Evolutionary conservation across 345 rosid species (phyloP).

Genomic region (Citrus reticulata): DNA sequence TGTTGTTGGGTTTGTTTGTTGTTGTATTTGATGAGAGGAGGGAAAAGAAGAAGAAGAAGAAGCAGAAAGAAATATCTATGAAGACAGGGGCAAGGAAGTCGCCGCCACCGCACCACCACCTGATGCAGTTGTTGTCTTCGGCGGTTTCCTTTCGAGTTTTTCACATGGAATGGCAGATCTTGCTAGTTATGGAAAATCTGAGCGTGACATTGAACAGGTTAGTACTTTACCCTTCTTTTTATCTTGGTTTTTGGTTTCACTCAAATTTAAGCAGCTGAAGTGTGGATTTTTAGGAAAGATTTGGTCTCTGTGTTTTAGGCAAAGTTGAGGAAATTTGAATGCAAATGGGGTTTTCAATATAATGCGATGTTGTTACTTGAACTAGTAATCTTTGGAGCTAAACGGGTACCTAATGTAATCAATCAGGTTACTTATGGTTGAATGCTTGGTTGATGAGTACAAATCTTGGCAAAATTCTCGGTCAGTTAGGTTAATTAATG

Average conservation of each 20-base stretch:
- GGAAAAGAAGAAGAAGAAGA: conserved; percentile 11
- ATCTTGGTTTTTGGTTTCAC: neutral
- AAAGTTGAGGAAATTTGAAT: neutral
- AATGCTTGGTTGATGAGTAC: neutral
- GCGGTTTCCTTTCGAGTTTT: conserved; percentile 38
- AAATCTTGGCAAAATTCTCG: neutral
- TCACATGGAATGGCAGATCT: conserved; percentile 99
- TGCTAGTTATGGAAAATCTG: conserved; percentile 64
- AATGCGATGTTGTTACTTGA: neutral
- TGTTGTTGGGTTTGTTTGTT: neutral
- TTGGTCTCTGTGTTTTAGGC: neutral
- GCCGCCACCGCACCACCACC: conserved; percentile 40
- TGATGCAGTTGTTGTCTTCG: conserved; percentile 44
- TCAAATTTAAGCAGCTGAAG: neutral
- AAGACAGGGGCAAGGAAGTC: conserved; percentile 68
- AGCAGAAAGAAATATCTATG: conserved; percentile 63
- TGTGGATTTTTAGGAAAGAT: neutral
- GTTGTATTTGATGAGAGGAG: conserved; percentile 35
- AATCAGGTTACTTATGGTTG: neutral
- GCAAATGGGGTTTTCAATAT: neutral
- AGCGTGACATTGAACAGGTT: conserved; percentile 88
- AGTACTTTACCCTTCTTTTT: conserved; percentile 2
- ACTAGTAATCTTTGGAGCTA: neutral
- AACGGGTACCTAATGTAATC: neutral
- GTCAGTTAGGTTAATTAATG: neutral